Evolutionary conservation across 495 filamentous ascomycete genomes (phyloP).

Genomic region (Staphylotrichum tortipilum): DNA sequence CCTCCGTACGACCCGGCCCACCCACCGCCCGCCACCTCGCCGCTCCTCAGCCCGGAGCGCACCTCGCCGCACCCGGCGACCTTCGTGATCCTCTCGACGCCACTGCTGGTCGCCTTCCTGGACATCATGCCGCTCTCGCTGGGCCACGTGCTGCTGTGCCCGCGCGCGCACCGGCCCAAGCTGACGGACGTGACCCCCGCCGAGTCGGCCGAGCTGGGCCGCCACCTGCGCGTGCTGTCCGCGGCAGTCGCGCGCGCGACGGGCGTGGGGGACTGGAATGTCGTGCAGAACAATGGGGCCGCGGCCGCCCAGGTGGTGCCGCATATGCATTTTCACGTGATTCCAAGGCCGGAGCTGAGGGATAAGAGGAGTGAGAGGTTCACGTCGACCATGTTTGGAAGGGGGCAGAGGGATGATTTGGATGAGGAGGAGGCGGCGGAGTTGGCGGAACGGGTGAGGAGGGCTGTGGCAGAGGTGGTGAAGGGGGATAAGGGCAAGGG

Average conservation of each 20-base stretch:
- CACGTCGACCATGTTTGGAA: constrained; percentile 68
- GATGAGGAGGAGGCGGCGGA: constrained; percentile 73
- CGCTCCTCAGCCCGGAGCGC: constrained; percentile 24
- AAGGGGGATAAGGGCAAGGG: constrained; percentile 41
- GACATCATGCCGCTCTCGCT: constrained; percentile 78
- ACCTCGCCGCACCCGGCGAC: constrained; percentile 36
- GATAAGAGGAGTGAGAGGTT: constrained; percentile 43
- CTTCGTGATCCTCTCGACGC: constrained; percentile 66
- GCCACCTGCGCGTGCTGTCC: constrained; percentile 67
- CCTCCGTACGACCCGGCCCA: constrained; percentile 35
- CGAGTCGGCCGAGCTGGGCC: constrained; percentile 54
- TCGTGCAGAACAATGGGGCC: constrained; percentile 89
- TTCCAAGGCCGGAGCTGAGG: constrained; percentile 57
- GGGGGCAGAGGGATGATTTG: constrained; percentile 70
- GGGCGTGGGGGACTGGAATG: constrained; percentile 72
- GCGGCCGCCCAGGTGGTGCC: constrained; percentile 83
- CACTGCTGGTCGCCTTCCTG: constrained; percentile 69
- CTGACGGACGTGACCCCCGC: constrained; percentile 52
- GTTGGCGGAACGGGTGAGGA: constrained; percentile 55
- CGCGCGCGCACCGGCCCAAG: constrained; percentile 62
- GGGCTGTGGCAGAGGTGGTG: constrained; percentile 46
- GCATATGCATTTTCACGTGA: constrained; percentile 89
- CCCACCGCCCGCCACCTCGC: constrained; percentile 26
- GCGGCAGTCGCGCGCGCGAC: constrained; percentile 56
- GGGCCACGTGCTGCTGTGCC: constrained; percentile 71